Conservation (phyloP, 2,329 filamentous ascomycete species). For the Penicillium freii region DNA sequence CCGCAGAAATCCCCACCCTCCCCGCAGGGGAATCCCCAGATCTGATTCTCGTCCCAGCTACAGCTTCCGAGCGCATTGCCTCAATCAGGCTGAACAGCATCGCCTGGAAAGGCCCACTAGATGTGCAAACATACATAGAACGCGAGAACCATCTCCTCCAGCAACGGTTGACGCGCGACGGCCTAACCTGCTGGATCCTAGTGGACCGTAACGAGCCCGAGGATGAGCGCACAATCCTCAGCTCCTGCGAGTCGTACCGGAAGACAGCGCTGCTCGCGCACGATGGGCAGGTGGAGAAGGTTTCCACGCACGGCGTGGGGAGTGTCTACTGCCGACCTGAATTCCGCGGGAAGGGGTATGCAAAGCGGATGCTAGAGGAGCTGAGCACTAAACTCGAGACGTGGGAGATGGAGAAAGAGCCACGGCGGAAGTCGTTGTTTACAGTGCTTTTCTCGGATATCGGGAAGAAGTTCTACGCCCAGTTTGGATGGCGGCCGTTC, state of each 20-base stretch:
- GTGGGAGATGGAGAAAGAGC: slow-evolving; percentile 50
- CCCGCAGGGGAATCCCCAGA: slow-evolving; percentile 52
- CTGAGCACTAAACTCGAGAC: slow-evolving; percentile 56
- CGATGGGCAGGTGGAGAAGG: slow-evolving; percentile 56
- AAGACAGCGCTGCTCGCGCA: slow-evolving; percentile 46
- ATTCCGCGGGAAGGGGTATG: slow-evolving; percentile 72
- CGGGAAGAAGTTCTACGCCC: slow-evolving; percentile 76
- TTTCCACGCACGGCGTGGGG: slow-evolving; percentile 67
- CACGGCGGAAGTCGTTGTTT: slow-evolving; percentile 54
- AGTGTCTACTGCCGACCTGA: slow-evolving; percentile 73
- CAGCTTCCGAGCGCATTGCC: slow-evolving; percentile 52
- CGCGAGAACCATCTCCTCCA: slow-evolving; percentile 55
- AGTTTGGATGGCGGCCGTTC: slow-evolving; percentile 73
- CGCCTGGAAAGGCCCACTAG: slow-evolving; percentile 59
- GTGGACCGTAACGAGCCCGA: slow-evolving; percentile 47
- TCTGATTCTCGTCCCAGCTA: slow-evolving; percentile 55
- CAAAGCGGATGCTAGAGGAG: slow-evolving; percentile 69
- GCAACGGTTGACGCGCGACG: slow-evolving; percentile 54
- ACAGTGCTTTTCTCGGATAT: slow-evolving; percentile 85
- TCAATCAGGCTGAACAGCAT: slow-evolving; percentile 55
- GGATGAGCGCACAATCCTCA: slow-evolving; percentile 49
- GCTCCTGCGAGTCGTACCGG: slow-evolving; percentile 57
- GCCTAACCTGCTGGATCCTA: slow-evolving; percentile 60
- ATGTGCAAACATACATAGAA: slow-evolving; percentile 55
- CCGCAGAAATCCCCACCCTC: slow-evolving; percentile 37